Evolutionary conservation across 176 grass and related monocot species (phyloP).

Genomic region (Saccharum officinarum): DNA sequence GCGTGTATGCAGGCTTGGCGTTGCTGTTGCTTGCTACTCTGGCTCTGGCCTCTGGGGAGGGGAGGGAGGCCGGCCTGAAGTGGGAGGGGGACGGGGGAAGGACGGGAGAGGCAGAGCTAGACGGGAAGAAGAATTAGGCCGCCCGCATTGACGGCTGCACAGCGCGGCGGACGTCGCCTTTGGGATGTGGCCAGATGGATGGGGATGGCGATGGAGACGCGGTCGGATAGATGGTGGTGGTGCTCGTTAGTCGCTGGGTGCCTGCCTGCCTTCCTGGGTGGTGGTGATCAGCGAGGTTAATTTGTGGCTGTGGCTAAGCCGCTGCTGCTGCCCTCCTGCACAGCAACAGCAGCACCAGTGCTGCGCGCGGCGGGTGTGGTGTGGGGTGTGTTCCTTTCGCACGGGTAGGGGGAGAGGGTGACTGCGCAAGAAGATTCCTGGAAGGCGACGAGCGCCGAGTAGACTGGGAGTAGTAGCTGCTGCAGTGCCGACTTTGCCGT

Average conservation of each 20-base stretch:
- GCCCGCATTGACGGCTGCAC: constrained; percentile 31
- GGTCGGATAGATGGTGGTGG: not conserved
- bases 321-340: not conserved
- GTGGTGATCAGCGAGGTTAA: not conserved
- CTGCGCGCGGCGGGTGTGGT: not conserved
- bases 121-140: not conserved
- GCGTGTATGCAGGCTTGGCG: constrained; percentile 37
- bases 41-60: not conserved
- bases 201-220: constrained; percentile 35
- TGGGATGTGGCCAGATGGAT: constrained; percentile 33
- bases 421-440: constrained; percentile 45
- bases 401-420: not conserved
- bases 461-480: not conserved
- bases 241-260: not conserved
- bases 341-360: not conserved
- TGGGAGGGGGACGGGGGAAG: not conserved
- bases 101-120: not conserved
- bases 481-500: not conserved
- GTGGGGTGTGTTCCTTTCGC: constrained; percentile 19
- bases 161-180: constrained; percentile 3
- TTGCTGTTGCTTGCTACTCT: constrained; percentile 25
- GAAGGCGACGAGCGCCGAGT: constrained; percentile 12
- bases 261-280: not conserved
- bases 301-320: constrained; percentile 17
- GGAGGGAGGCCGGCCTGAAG: too few relatives aligned